Evolutionary conservation across 1,284 basidiomycete species (phyloP), one percentile per base, ranked within the genome.

Genomic region (Coniferiporia sulphurascens): DNA sequence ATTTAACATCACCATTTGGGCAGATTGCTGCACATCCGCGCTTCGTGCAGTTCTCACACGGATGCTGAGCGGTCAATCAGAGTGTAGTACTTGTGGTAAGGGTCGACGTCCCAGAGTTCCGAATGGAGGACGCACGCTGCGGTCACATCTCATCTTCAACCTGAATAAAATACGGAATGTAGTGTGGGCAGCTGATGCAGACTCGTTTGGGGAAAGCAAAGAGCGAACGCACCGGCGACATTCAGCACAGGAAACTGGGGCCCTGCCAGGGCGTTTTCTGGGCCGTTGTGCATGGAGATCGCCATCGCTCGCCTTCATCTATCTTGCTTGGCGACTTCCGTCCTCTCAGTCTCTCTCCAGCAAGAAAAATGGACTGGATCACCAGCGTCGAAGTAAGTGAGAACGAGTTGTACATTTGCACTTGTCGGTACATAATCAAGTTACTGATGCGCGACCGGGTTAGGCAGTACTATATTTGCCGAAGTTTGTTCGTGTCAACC

Each of bases 81-180:
- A 44, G 51, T 17, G 41, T 46, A 43, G 41, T 44, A 44, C 55
- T 48, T 22, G 38, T 48, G 35, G 34, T 27, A 65, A 59, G 41
- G 63, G 10, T 15, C 48, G 19, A 45, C 32, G n/a, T 50, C 10
- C 9, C 38, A 57, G 56, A 54, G 54, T 62, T 51, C 56, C 52
- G 52, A 48, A 49, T 66, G 54, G 49, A 59, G 27, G 22, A 58
- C 69, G 32, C 65, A 85, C 86, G 71, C 84, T 83, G 65, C 84
- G 81, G 69, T 89, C 87, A 67, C 87, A 90, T 48, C 81, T 78
- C 60, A 90, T 73, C 70, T 90, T 91, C 56, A 90, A 74, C 58
- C 88, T 82, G 58, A 43, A 46, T 15, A 22, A 48, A 36, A 17
- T 3, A 36, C 8, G 48, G 32, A 46, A 41, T 22, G 50, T 21